Evolutionary conservation across 139 green algal species (phyloP).

Genomic region (Ostreobium quekettii): DNA sequence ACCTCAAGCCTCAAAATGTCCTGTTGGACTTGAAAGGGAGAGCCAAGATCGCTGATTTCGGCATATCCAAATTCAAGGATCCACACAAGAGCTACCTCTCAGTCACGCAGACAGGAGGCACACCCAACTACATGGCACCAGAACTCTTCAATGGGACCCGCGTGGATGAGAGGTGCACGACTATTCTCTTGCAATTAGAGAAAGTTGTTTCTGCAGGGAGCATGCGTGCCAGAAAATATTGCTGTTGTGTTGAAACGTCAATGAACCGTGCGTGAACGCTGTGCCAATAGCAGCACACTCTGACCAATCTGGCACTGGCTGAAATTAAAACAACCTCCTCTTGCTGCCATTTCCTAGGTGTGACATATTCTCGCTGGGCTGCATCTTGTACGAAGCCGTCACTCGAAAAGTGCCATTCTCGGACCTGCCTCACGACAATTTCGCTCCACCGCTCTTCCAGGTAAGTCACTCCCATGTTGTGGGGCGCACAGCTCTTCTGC

Average conservation of each 20-base stretch:
- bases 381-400: constrained; percentile 52
- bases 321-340: no score
- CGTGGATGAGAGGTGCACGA: constrained; percentile 60
- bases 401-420: constrained; percentile 25
- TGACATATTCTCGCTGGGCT: constrained; percentile 31
- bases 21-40: constrained; percentile 48
- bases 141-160: constrained; percentile 72
- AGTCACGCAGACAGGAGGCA: constrained; percentile 71
- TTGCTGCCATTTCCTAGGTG: no score
- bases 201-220: no score
- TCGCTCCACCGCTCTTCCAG: constrained; percentile 10
- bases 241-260: no score
- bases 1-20: constrained; percentile 74
- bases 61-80: constrained; percentile 64
- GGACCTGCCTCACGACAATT: constrained; percentile 14
- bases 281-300: no score
- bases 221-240: no score
- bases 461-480: constrained; percentile 6
- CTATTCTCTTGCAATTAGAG: no score
- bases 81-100: constrained; percentile 62
- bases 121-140: constrained; percentile 43
- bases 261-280: no score
- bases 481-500: no score
- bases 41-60: constrained; percentile 80
- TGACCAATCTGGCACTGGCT: no score